These are phyloP conservation scores for Hypoxylon crocopeplum DNA, from an alignment of 495 filamentous ascomycete species.

Conservation along the genomic window DNA sequence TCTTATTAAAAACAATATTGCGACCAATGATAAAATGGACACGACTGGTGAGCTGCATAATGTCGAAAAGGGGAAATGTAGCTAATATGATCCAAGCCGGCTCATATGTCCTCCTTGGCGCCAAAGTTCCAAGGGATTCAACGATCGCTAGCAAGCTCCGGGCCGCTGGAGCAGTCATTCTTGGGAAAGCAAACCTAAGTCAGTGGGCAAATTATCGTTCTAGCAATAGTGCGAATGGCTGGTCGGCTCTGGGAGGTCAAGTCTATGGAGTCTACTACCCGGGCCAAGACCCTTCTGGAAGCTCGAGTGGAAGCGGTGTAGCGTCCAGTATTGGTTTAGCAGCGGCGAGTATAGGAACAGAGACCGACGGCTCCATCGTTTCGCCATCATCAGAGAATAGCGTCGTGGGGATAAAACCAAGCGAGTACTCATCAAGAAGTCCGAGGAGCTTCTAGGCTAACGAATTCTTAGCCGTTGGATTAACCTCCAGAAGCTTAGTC, in stretches of 20 bases:
- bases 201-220: conserved; percentile 52
- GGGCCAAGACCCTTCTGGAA: conserved; percentile 44
- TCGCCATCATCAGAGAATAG: conserved; percentile 46
- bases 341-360: conserved; percentile 43
- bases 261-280: conserved; percentile 51
- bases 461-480: conserved; percentile 31
- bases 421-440: neutral
- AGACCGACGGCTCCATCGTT: conserved; percentile 47
- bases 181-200: conserved; percentile 50
- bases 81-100: conserved; percentile 48
- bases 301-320: conserved; percentile 45
- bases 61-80: neutral
- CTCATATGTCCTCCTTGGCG: conserved; percentile 62
- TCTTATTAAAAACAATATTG: conserved; percentile 49
- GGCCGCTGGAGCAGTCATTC: conserved; percentile 52
- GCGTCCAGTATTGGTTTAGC: conserved; percentile 46
- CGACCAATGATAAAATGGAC: conserved; percentile 36
- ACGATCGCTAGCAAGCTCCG: conserved; percentile 53
- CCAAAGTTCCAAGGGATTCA: conserved; percentile 52
- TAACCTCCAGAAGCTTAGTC: conserved; percentile 45
- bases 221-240: conserved; percentile 49
- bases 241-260: conserved; percentile 55
- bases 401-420: conserved; percentile 49
- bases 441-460: neutral
- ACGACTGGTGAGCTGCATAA: conserved; percentile 10